Evolutionary conservation across 352 stramenopile genomes (phyloP), one percentile per base, ranked within the genome.

Genomic region (Pythium dissimile): DNA sequence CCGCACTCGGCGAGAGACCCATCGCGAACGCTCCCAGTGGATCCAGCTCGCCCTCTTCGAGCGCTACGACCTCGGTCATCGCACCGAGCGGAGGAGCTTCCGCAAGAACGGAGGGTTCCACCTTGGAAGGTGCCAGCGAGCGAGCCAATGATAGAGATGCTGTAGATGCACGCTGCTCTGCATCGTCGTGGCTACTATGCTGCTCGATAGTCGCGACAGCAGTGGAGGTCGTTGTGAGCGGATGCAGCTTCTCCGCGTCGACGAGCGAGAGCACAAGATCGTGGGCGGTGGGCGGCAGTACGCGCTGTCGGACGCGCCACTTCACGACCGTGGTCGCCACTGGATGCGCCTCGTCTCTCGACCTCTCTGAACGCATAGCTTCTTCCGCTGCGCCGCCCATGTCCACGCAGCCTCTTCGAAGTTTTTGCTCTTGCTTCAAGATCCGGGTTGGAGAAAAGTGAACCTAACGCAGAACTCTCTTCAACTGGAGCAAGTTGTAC

Each of bases 1-100:
- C 38, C 11, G 34, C 24, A n/a, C 53, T 41, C 13, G 56, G 27
- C 15, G 50, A 53, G 0, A 54, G 20, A 12, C 57, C 61, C 46
- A 62, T 64, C 26, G 62, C 54, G 10, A 92, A 54, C 13, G 72
- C 84, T 0, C 77, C 82, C 12, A 92, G 52, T 0, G 84, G 82
- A 50, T 92, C 84, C 15, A 88, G 18, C 18, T 94, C 84, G 20
- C 82, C 84, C 32, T 81, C 72, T 51, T 80, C 70, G 0, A 94
- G 62, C 48, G 80, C 51, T 15, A 91, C 74, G 5, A 94, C 65
- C 58, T 85, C 80, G 1, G 55, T 58, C n/a, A n/a, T n/a, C n/a
- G n/a, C n/a, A n/a, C n/a, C n/a, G n/a, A n/a, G n/a, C n/a, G n/a
- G n/a, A n/a, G n/a, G n/a, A n/a, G n/a, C n/a, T n/a, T n/a, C n/a